Evolutionary conservation across 2,329 filamentous ascomycete species (phyloP).

Genomic region (Canariomyces notabilis): DNA sequence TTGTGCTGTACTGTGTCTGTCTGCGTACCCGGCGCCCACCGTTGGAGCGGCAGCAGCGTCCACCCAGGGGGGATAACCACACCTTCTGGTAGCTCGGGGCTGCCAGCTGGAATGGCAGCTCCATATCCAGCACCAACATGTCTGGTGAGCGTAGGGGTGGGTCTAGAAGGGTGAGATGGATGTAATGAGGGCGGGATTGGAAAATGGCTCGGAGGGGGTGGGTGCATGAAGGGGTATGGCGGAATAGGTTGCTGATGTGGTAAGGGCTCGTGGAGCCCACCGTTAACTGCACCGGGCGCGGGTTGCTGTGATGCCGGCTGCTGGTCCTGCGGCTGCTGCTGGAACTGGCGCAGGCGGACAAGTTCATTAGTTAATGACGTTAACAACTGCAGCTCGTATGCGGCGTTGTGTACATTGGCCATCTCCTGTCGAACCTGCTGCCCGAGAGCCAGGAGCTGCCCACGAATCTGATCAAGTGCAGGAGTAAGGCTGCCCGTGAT

Average conservation of each 20-base stretch:
- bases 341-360: constrained; percentile 54
- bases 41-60: constrained; percentile 58
- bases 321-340: constrained; percentile 31
- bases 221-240: constrained; percentile 8
- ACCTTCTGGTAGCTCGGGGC: constrained; percentile 57
- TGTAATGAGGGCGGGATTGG: constrained; percentile 6
- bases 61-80: constrained; percentile 61
- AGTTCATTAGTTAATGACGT: constrained; percentile 64
- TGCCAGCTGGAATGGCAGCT: constrained; percentile 53
- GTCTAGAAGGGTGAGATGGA: constrained; percentile 21
- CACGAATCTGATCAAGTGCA: constrained; percentile 42
- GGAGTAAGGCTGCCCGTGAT: constrained; percentile 14
- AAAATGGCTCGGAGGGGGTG: constrained; percentile 9
- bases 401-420: constrained; percentile 54
- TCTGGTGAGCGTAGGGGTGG: constrained; percentile 36
- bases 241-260: constrained; percentile 13
- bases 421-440: constrained; percentile 65
- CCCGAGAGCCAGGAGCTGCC: constrained; percentile 61
- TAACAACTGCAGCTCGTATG: constrained; percentile 65
- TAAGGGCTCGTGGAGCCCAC: constrained; percentile 17
- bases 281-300: background rate
- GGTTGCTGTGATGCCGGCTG: constrained; percentile 22
- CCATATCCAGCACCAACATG: constrained; percentile 43
- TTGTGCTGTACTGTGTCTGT: constrained; percentile 17
- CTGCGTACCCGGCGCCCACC: constrained; percentile 37